Conservation (phyloP, 2,329 filamentous ascomycete genomes). For the Pseudocercospora macadamiae region DNA sequence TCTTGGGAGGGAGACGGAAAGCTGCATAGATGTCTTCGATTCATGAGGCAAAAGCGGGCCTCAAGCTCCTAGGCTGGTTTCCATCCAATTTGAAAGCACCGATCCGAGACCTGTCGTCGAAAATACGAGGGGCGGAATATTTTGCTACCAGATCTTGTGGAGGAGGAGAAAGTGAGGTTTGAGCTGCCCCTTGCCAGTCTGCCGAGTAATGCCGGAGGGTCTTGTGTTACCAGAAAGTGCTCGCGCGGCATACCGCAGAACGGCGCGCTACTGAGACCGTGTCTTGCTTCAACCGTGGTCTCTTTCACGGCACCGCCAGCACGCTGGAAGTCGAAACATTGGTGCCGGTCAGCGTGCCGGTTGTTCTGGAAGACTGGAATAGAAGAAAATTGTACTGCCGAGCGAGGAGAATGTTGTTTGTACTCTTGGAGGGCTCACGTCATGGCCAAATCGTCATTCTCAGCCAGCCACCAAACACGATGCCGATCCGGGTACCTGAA, state of each 20-base stretch:
- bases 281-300: neutral
- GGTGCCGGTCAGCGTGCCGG: neutral
- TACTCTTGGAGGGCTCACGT: neutral
- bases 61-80: neutral
- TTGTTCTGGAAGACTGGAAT: neutral
- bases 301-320: neutral
- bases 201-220: neutral
- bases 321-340: slow-evolving; percentile 2
- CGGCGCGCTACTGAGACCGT: neutral
- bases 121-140: neutral
- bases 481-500: neutral
- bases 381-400: neutral
- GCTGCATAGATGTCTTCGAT: slow-evolving; percentile 10
- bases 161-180: slow-evolving; percentile 1
- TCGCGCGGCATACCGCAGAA: neutral
- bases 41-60: slow-evolving; percentile 8
- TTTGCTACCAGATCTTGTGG: neutral
- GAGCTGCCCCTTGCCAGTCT: neutral
- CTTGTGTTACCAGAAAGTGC: neutral
- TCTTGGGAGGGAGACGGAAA: slow-evolving; percentile 1
- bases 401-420: neutral
- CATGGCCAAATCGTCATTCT: slow-evolving; percentile 3
- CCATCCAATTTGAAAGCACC: neutral
- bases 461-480: slow-evolving; percentile 1
- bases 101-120: neutral